phyloP scores from a whole-genome alignment of 2,329 filamentous ascomycete species.

The Scytalidium sp. region DNA sequence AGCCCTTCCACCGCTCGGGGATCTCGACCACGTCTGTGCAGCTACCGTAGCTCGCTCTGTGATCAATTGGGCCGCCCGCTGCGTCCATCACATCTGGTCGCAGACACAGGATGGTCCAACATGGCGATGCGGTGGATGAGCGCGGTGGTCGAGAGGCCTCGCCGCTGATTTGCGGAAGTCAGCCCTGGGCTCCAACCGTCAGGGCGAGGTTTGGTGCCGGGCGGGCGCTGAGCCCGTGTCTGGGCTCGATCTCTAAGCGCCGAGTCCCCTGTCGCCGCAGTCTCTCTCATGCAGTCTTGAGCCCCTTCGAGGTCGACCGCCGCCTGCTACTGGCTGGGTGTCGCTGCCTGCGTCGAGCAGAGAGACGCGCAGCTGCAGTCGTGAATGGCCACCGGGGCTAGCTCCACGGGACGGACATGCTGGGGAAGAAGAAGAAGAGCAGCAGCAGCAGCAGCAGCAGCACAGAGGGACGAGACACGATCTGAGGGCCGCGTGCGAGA shows the following conservation, averaged over 20 bases:
- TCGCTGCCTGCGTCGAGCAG: slow-evolving; percentile 9
- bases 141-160: too few species aligned
- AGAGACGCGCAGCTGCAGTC: slow-evolving; percentile 22
- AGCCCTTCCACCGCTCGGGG: background rate
- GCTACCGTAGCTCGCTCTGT: too few species aligned
- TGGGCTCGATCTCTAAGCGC: slow-evolving; percentile 8
- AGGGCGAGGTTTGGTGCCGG: background rate
- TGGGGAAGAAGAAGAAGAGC: background rate
- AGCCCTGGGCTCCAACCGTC: background rate
- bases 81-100: background rate
- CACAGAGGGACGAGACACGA: too few species aligned
- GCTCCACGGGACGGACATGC: background rate
- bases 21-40: background rate
- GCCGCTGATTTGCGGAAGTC: too few species aligned
- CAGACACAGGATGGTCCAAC: too few species aligned
- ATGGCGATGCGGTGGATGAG: too few species aligned
- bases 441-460: background rate
- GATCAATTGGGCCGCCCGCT: background rate
- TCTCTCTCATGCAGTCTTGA: slow-evolving; percentile 8
- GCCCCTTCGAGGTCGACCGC: background rate
- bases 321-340: slow-evolving; percentile 6
- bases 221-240: background rate
- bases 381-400: slow-evolving; percentile 14
- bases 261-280: slow-evolving; percentile 7
- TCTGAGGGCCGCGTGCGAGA: too few species aligned